phyloP scores from a whole-genome alignment of 306 rosid genomes.

The Neltuma alba region DNA sequence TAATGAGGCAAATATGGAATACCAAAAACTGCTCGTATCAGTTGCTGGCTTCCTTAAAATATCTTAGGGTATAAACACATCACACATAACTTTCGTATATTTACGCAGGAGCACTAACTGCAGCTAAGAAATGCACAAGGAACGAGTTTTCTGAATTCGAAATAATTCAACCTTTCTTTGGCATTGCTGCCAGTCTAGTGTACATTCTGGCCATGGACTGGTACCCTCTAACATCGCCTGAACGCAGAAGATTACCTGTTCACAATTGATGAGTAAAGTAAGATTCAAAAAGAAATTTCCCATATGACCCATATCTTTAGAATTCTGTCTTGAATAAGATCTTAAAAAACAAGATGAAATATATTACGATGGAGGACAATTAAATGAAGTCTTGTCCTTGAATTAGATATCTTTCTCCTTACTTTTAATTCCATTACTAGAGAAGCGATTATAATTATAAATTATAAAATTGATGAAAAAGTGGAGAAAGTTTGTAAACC shows the following conservation, averaged over 20 bases:
- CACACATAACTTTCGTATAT: not conserved
- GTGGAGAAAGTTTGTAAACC: slow-evolving; percentile 41
- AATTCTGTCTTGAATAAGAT: slow-evolving; percentile 14
- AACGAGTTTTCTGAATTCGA: slow-evolving; percentile 28
- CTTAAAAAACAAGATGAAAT: slow-evolving; percentile 11
- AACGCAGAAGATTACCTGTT: slow-evolving; percentile 89
- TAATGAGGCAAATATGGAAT: slow-evolving; percentile 31
- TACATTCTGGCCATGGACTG: slow-evolving; percentile 99
- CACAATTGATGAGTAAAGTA: not conserved
- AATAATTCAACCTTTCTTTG: slow-evolving; percentile 81
- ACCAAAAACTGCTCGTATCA: slow-evolving; percentile 12
- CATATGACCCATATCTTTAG: not conserved
- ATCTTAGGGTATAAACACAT: slow-evolving; percentile 4
- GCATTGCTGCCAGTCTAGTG: slow-evolving; percentile 96
- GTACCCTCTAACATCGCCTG: slow-evolving; percentile 85
- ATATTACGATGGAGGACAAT: slow-evolving; percentile 11
- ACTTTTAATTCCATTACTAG: not conserved
- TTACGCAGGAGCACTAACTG: not conserved
- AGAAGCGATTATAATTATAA: not conserved
- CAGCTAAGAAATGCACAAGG: slow-evolving; percentile 22
- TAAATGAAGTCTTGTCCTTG: not conserved
- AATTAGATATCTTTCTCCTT: not conserved
- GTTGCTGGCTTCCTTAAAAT: slow-evolving; percentile 23
- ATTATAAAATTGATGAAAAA: not conserved
- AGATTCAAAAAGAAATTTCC: not conserved